Conservation (phyloP, 495 filamentous ascomycete genomes). For the Neurospora africana region DNA sequence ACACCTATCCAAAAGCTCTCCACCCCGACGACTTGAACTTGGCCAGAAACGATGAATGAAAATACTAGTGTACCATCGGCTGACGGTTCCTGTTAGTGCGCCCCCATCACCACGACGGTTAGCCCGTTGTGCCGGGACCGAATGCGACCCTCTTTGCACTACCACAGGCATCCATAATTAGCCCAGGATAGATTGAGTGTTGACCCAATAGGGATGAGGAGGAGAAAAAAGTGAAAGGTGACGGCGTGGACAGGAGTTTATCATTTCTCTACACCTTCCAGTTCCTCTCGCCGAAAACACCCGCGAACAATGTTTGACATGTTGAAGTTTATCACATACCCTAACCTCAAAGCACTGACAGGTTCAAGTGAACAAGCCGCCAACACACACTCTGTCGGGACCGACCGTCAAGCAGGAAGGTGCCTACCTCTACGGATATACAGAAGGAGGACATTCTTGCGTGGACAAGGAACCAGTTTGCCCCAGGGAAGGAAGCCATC, state of each 20-base stretch:
- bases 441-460: background rate
- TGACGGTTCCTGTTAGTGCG: background rate
- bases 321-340: background rate
- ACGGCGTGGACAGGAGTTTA: background rate
- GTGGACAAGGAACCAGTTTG: background rate
- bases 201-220: background rate
- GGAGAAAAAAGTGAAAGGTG: background rate
- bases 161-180: background rate
- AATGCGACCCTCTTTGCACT: background rate
- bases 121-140: background rate
- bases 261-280: background rate
- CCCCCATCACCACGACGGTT: background rate
- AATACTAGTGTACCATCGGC: background rate
- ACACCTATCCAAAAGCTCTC: background rate
- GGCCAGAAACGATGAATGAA: background rate
- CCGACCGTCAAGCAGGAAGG: background rate
- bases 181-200: background rate
- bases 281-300: background rate
- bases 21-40: background rate
- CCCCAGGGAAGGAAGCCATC: background rate
- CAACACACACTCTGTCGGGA: background rate
- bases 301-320: background rate
- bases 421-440: background rate
- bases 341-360: background rate
- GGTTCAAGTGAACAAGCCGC: background rate